phyloP scores from a whole-genome alignment of 148 eudicot genomes.

The Rhododendron kiyosumense region DNA sequence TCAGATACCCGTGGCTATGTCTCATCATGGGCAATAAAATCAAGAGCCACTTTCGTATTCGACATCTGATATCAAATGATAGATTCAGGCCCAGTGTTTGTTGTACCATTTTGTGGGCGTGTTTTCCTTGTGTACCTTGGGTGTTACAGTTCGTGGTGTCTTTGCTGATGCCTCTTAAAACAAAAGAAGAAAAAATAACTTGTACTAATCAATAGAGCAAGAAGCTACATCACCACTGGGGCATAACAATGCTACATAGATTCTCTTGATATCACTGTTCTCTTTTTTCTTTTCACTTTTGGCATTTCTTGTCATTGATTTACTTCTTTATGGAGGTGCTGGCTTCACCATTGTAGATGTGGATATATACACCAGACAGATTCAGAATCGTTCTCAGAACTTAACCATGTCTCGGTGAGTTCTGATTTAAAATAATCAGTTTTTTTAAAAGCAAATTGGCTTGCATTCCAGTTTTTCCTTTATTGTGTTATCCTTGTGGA shows the following conservation, averaged over 20 bases:
- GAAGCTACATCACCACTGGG: no score
- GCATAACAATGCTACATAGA: no score
- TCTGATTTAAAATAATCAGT: neutral
- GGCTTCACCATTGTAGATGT: conserved; percentile 26
- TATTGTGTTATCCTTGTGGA: neutral
- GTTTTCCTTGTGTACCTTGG: neutral
- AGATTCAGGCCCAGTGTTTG: neutral
- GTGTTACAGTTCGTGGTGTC: neutral
- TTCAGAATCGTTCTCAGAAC: conserved; percentile 33
- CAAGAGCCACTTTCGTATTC: neutral
- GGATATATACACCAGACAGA: conserved; percentile 33
- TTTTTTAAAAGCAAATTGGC: neutral
- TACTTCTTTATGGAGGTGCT: conserved; percentile 4
- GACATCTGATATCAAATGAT: neutral
- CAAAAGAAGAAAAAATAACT: neutral
- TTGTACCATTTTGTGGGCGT: neutral
- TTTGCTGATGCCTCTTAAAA: neutral
- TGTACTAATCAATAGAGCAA: neutral
- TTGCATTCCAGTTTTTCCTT: neutral
- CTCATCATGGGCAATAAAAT: neutral
- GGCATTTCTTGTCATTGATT: neutral
- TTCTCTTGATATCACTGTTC: neutral
- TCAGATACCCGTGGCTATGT: neutral
- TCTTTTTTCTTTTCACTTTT: neutral
- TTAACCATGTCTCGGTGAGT: conserved; percentile 37